Conservation (phyloP, 2,329 filamentous ascomycete species). For the Monosporascus sp. region DNA sequence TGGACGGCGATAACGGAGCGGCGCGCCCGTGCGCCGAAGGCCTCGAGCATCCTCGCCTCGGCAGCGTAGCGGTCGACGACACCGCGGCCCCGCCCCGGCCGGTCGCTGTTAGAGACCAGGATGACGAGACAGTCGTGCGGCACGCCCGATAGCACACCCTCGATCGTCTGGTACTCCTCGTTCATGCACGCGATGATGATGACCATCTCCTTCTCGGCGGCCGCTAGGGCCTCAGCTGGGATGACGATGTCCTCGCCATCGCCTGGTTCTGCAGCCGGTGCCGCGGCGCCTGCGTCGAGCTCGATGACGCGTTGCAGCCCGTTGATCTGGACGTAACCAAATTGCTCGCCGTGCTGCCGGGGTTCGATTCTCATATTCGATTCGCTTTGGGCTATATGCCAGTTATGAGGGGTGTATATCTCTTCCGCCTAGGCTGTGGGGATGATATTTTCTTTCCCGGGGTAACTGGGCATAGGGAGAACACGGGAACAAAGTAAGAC, state of each 20-base stretch:
- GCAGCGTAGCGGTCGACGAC: constrained; percentile 11
- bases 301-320: constrained; percentile 1
- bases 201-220: constrained; percentile 12
- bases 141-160: constrained; percentile 23
- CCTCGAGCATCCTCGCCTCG: constrained; percentile 15
- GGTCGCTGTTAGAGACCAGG: constrained; percentile 24
- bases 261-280: background rate
- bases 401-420: background rate
- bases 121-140: constrained; percentile 23
- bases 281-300: background rate
- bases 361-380: constrained; percentile 1
- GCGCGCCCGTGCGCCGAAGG: constrained; percentile 12
- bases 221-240: background rate
- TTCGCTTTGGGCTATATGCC: background rate
- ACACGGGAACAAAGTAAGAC: background rate
- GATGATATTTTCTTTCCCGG: background rate
- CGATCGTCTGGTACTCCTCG: constrained; percentile 19
- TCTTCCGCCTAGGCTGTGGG: background rate
- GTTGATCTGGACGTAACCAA: constrained; percentile 2
- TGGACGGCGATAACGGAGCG: constrained; percentile 21
- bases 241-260: background rate
- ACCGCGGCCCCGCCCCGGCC: background rate
- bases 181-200: constrained; percentile 29
- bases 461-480: background rate
- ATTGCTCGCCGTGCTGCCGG: background rate